These are phyloP conservation scores for Adansonia digitata DNA, from an alignment of 345 rosid genomes.

Conservation along the genomic window DNA sequence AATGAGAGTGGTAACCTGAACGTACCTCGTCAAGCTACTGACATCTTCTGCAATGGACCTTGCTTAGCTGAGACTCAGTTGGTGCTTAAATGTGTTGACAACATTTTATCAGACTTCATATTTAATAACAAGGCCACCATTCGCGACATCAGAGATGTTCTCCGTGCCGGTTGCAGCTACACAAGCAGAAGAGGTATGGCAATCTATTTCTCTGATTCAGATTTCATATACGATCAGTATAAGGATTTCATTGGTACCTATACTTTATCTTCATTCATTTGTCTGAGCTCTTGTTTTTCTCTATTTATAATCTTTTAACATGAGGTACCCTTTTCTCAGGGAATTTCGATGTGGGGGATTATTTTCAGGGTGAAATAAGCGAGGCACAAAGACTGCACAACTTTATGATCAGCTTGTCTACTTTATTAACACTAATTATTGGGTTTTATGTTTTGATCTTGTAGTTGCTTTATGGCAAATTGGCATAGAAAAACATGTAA, in stretches of 20 bases:
- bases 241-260: neutral
- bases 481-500: neutral
- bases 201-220: neutral
- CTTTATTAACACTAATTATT: constrained; percentile 24
- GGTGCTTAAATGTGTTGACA: constrained; percentile 45
- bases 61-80: constrained; percentile 45
- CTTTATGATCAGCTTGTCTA: constrained; percentile 7
- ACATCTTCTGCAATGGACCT: constrained; percentile 48
- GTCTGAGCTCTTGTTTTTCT: too few relatives aligned
- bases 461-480: neutral
- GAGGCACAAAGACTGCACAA: constrained; percentile 17
- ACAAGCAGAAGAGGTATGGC: constrained; percentile 41
- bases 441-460: constrained; percentile 21
- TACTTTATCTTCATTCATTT: neutral
- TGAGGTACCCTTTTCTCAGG: constrained; percentile 23
- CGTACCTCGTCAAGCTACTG: constrained; percentile 42
- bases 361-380: constrained; percentile 38
- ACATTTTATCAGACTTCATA: constrained; percentile 35
- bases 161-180: constrained; percentile 46
- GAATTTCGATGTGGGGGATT: constrained; percentile 40
- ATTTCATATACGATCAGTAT: too few relatives aligned
- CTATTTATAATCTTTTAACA: too few relatives aligned
- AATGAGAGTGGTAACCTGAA: constrained; percentile 42
- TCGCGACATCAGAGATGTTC: constrained; percentile 28
- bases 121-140: constrained; percentile 46